Base-by-base conservation (phyloP, 139 green algal species). In the Trebouxia sp. region DNA sequence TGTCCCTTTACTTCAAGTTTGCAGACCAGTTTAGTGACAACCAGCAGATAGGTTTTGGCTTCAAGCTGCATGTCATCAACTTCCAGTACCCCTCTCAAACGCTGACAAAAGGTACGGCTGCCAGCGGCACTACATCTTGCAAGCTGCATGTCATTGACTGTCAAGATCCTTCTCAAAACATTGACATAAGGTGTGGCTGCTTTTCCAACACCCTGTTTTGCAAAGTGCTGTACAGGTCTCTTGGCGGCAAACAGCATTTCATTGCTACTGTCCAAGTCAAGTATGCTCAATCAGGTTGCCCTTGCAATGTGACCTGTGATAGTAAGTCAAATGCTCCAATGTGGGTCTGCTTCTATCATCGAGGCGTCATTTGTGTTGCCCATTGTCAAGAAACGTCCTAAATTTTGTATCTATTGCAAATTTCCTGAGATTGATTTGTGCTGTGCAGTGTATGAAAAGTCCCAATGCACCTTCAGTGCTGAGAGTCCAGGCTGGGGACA, bases 361-460 rank as follows among this genome's bases (percentile, higher is more conserved):
- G n/a, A n/a, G n/a, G n/a, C n/a, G n/a, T n/a, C n/a, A n/a, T n/a
- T n/a, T n/a, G n/a, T n/a, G n/a, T n/a, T n/a, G n/a, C n/a, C n/a
- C n/a, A n/a, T n/a, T n/a, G n/a, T n/a, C n/a, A n/a, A n/a, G n/a
- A n/a, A n/a, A n/a, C n/a, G n/a, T n/a, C n/a, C n/a, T n/a, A n/a
- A 65, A 22, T 62, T 62, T 62, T 15, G 28, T 15, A 22, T 65
- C 7, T 5, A 35, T 12, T 35, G 51, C 55, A 37, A 35, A 38
- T 4, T 39, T 8, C 4, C 1, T 9, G 14, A 22, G 24, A 0
- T 1, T 66, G 26, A 39, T 5, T 8, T 66, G 1, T 75, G 65
- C 38, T 77, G n/a, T n/a, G 69, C 69, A 77, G 69, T 77, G 41
- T 77, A 77, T 56, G 69, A 77, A 26, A 77, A 77, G 69, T 56